Evolutionary conservation across 257 asterid genomes (phyloP), one percentile per base, ranked within the genome.

Genomic region (Solanum piurae): DNA sequence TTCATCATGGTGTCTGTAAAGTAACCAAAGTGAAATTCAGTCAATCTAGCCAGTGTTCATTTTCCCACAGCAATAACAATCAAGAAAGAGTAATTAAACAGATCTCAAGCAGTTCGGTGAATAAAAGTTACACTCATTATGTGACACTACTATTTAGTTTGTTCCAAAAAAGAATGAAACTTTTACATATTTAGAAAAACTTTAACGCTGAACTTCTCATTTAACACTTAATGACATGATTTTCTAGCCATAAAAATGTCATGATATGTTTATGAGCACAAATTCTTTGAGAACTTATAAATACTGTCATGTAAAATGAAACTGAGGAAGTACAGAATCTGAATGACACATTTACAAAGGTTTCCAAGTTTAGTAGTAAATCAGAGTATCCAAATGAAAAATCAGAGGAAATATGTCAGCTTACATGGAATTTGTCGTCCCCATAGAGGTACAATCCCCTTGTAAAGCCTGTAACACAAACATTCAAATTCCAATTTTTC

Each of bases 1-100:
- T 96, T 96, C 97, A 96, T 95, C 99, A 96, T 96, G 5, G 99
- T 96, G 87, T 96, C 98, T 96, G 94, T 89, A 86, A 40, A 68
- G 31, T 44, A 49, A 58, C 52, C 55, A 73, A 58, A 55, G 38
- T 34, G 77, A 73, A 49, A 83, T 21, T 58, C 64, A 4, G 52
- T 62, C 36, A 84, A 18, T 38, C 37, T 62, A 23, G 36, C 20
- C 52, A n/a, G n/a, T 84, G 8, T 38, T 52, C 38, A 64, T 84
- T 36, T 37, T 25, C 40, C 87, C 16, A 20, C 9, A 37, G 38
- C 85, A 71, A 33, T 34, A 31, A 27, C 66, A 31, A 73, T 72
- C 46, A 49, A 16, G 21, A 40, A 62, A 76, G 83, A 75, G 83
- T 44, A 23, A 34, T 2, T 18, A 18, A 44, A 44, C 66, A 44